Conservation (phyloP, 352 stramenopile species). For the Thraustochytrium sp. region DNA sequence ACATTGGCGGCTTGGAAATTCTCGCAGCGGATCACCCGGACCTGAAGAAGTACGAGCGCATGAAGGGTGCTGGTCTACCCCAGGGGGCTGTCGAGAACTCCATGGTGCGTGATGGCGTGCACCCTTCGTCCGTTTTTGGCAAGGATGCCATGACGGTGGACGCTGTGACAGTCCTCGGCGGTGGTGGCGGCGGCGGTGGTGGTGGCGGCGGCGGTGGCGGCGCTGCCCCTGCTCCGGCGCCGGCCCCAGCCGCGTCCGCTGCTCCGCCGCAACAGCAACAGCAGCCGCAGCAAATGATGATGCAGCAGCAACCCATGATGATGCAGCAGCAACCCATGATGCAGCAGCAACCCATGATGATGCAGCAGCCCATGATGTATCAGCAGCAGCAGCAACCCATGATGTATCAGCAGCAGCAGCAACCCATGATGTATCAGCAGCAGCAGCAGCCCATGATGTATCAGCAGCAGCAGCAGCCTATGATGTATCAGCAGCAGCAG, state of each 20-base stretch:
- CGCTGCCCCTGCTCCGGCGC: background rate
- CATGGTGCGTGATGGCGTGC: conserved; percentile 40
- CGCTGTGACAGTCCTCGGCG: background rate
- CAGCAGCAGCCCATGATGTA: too few relatives aligned
- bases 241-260: background rate
- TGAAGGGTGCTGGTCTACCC: conserved; percentile 35
- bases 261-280: background rate
- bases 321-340: background rate
- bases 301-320: too few relatives aligned
- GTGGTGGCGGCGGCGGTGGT: background rate
- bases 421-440: too few relatives aligned
- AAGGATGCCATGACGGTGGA: conserved; percentile 5
- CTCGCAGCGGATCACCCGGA: background rate
- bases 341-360: background rate
- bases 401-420: too few relatives aligned
- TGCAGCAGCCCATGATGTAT: too few relatives aligned
- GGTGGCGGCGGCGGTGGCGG: background rate
- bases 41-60: conserved; percentile 33
- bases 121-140: conserved; percentile 26
- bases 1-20: background rate
- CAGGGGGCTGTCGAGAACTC: conserved; percentile 40
- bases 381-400: background rate
- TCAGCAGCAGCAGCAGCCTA: background rate
- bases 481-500: background rate
- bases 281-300: too few relatives aligned